phyloP scores from a whole-genome alignment of 768 basidiomycete genomes.

The Aureoboletus auriporus region DNA sequence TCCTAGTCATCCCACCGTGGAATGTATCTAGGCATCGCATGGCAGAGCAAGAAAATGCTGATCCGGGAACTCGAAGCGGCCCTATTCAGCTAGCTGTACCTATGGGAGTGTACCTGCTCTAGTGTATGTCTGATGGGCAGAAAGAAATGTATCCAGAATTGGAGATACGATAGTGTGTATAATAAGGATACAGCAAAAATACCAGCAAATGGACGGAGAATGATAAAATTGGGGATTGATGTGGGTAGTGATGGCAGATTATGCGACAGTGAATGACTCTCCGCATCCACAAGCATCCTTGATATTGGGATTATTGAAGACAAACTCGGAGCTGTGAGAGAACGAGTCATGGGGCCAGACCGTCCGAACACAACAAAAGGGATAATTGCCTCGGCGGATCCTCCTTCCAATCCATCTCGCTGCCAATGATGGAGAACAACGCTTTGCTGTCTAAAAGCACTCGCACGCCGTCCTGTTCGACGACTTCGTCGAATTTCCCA shows the following conservation, averaged over 20 bases:
- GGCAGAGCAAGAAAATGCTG: no score
- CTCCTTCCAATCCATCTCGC: slow-evolving; percentile 99
- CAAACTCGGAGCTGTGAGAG: slow-evolving; percentile 63
- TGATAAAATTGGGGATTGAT: slow-evolving; percentile 1
- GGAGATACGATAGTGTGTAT: slow-evolving; percentile 13
- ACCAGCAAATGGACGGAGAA: neutral
- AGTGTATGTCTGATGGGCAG: no score
- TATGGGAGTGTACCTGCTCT: no score
- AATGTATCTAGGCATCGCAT: no score
- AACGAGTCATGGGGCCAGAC: slow-evolving; percentile 2
- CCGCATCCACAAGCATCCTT: slow-evolving; percentile 94
- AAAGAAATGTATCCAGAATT: slow-evolving; percentile 2
- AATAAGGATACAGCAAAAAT: slow-evolving; percentile 28
- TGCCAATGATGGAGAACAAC: slow-evolving; percentile 95
- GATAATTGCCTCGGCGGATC: slow-evolving; percentile 69
- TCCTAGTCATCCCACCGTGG: no score
- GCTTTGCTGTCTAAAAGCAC: slow-evolving; percentile 97
- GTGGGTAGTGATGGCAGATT: slow-evolving; percentile 5
- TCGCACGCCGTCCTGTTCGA: slow-evolving; percentile 90
- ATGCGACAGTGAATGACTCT: slow-evolving; percentile 75
- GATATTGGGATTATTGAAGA: slow-evolving; percentile 89
- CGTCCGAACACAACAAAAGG: neutral
- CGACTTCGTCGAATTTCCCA: slow-evolving; percentile 92
- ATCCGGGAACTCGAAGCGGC: no score
- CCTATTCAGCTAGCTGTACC: no score